Conservation (phyloP, 1,284 basidiomycete genomes). For the Paramarasmius palmivorus region DNA sequence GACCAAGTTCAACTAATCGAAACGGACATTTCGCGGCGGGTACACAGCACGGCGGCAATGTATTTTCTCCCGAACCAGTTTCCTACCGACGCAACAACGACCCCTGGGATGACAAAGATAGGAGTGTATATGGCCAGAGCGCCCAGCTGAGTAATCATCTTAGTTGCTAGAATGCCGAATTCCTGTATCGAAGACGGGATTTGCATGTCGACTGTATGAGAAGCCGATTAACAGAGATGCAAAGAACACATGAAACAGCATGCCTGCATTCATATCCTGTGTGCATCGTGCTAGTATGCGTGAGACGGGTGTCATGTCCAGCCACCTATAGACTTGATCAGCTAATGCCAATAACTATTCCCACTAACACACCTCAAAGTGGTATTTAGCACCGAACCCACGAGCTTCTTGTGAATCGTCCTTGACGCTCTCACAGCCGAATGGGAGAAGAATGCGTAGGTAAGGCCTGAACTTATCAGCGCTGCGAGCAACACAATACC, state of each 20-base stretch:
- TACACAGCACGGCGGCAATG: conserved; percentile 31
- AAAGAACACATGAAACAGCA: neutral
- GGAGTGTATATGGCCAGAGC: conserved; percentile 37
- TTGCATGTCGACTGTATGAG: conserved; percentile 28
- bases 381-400: conserved; percentile 47
- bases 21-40: conserved; percentile 47
- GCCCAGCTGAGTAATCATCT: conserved; percentile 35
- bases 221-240: neutral
- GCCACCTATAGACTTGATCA: conserved; percentile 34
- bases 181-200: conserved; percentile 28
- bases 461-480: conserved; percentile 10
- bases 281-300: conserved; percentile 57
- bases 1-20: neutral
- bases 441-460: conserved; percentile 22
- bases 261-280: conserved; percentile 43
- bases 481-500: conserved; percentile 32
- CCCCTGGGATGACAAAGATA: conserved; percentile 25
- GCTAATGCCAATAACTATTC: conserved; percentile 12
- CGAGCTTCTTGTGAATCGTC: conserved; percentile 40
- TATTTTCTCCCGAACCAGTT: conserved; percentile 43
- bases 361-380: conserved; percentile 33
- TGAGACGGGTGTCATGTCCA: conserved; percentile 56
- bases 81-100: conserved; percentile 36
- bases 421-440: conserved; percentile 46
- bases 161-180: conserved; percentile 17